phyloP scores from a whole-genome alignment of 1,284 basidiomycete genomes.

The Cyathus olla region DNA sequence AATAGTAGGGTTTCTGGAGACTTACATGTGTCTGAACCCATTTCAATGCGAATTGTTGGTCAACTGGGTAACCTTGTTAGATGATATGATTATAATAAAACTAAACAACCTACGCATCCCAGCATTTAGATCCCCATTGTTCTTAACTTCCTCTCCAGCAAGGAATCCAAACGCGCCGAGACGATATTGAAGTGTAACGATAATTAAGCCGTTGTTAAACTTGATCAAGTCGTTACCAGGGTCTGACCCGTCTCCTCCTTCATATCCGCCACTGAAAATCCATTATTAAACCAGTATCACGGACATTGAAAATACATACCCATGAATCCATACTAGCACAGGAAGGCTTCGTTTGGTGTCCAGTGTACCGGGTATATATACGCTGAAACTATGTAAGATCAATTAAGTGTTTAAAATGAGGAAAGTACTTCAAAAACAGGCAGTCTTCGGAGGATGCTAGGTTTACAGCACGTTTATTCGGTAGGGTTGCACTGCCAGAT shows the following conservation, averaged over 20 bases:
- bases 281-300: constrained; percentile 16
- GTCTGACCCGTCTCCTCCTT: constrained; percentile 30
- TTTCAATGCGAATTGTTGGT: constrained; percentile 46
- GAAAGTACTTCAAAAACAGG: constrained; percentile 46
- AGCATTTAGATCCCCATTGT: constrained; percentile 38
- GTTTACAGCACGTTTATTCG: not conserved
- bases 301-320: constrained; percentile 16
- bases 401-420: not conserved
- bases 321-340: constrained; percentile 52
- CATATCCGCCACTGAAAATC: constrained; percentile 35
- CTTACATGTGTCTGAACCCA: constrained; percentile 48
- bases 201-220: constrained; percentile 27
- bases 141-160: constrained; percentile 34
- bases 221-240: constrained; percentile 36
- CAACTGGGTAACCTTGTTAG: constrained; percentile 32
- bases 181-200: constrained; percentile 51
- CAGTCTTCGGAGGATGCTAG: constrained; percentile 41
- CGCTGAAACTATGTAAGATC: constrained; percentile 14
- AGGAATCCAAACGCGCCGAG: constrained; percentile 51
- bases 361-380: constrained; percentile 21
- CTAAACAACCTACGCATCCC: constrained; percentile 34
- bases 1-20: too few species aligned
- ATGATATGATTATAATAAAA: not conserved
- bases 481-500: not conserved
- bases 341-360: constrained; percentile 21